These are phyloP conservation scores for Fusarium subtropicale DNA, from an alignment of 2,329 filamentous ascomycete species.

Conservation along the genomic window DNA sequence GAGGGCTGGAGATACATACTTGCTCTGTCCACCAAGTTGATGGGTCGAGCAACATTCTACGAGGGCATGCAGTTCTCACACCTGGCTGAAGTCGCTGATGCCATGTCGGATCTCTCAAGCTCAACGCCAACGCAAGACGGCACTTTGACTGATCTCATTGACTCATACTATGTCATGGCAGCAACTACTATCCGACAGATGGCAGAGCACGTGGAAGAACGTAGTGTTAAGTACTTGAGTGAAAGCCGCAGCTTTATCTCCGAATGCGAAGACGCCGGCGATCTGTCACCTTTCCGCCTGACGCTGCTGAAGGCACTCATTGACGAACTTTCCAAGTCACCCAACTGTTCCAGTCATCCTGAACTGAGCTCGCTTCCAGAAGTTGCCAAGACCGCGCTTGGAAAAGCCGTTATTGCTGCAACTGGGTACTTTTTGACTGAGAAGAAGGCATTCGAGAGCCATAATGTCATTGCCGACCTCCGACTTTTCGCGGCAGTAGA, in stretches of 20 bases:
- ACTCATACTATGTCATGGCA: conserved; percentile 50
- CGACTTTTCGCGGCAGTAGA: conserved; percentile 51
- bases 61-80: conserved; percentile 58
- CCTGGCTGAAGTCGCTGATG: conserved; percentile 51
- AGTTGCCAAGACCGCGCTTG: conserved; percentile 46
- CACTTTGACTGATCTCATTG: conserved; percentile 50
- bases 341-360: conserved; percentile 44
- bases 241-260: conserved; percentile 46
- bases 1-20: conserved; percentile 55
- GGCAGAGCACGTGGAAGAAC: conserved; percentile 57
- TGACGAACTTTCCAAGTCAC: conserved; percentile 46
- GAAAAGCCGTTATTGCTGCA: conserved; percentile 44
- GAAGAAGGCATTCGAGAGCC: conserved; percentile 47
- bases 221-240: conserved; percentile 56
- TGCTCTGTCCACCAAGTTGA: conserved; percentile 61
- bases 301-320: conserved; percentile 54
- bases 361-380: conserved; percentile 42
- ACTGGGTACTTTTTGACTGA: conserved; percentile 47
- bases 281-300: conserved; percentile 50
- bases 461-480: conserved; percentile 42
- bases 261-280: conserved; percentile 38
- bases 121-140: conserved; percentile 44
- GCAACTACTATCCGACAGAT: conserved; percentile 56
- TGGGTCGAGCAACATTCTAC: conserved; percentile 64
- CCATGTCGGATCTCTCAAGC: conserved; percentile 46